Evolutionary conservation across 352 stramenopile species (phyloP).

Genomic region (Phytophthora cactorum): DNA sequence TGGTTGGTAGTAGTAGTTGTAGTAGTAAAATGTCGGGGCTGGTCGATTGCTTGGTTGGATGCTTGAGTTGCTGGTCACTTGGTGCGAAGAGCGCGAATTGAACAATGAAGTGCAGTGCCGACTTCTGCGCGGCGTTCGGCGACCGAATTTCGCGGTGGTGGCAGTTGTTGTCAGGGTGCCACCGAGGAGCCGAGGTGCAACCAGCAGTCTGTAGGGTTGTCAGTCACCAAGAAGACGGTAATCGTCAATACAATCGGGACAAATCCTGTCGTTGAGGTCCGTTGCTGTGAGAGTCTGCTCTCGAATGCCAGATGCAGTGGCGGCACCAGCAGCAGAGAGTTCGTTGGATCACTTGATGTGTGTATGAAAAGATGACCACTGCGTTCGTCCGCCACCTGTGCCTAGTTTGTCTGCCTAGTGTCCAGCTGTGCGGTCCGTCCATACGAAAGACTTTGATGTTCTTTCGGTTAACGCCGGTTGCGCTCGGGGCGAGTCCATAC

Average conservation of each 20-base stretch:
- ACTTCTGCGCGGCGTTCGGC: neutral
- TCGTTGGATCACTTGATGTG: slow-evolving; percentile 8
- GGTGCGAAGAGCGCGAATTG: too few relatives aligned
- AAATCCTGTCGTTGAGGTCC: slow-evolving; percentile 24
- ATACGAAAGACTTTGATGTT: too few relatives aligned
- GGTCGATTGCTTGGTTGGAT: too few relatives aligned
- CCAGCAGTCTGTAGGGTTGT: slow-evolving; percentile 2
- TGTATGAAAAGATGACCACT: slow-evolving; percentile 8
- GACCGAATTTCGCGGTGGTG: neutral
- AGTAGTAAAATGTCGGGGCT: too few relatives aligned
- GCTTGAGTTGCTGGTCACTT: too few relatives aligned
- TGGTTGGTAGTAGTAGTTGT: too few relatives aligned
- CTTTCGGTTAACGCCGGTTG: too few relatives aligned
- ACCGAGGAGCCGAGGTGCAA: slow-evolving; percentile 21
- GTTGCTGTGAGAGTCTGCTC: slow-evolving; percentile 13
- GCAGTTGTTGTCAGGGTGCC: neutral
- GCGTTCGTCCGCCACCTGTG: neutral
- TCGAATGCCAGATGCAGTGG: slow-evolving; percentile 17
- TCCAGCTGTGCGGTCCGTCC: neutral
- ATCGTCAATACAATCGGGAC: slow-evolving; percentile 4
- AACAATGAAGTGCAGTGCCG: too few relatives aligned
- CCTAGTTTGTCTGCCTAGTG: neutral
- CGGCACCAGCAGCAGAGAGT: slow-evolving; percentile 5
- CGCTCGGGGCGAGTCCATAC: too few relatives aligned
- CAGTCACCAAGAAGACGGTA: neutral